These are phyloP conservation scores for Suillus plorans DNA, from an alignment of 768 basidiomycete species.

Conservation along the genomic window DNA sequence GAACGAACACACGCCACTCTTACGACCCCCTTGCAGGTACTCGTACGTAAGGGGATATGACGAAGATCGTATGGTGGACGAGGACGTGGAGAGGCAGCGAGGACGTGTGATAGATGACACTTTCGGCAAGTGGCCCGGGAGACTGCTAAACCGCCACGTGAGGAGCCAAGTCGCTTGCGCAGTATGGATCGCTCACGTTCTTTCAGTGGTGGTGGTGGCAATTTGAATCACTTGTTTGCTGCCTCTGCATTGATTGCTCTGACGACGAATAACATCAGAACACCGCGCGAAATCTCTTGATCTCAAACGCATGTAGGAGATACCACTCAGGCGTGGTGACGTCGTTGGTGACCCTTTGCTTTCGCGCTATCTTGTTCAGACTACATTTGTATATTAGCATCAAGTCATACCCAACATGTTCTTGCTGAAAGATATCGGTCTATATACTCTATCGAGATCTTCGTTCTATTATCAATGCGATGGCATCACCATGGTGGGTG, in stretches of 20 bases:
- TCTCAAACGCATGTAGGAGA: not conserved
- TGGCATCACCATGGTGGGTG: constrained; percentile 87
- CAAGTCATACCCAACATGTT: constrained; percentile 2
- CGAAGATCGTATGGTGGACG: constrained; percentile 26
- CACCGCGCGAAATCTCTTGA: not conserved
- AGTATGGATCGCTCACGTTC: constrained; percentile 4
- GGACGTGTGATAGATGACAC: constrained; percentile 47
- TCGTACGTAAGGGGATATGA: constrained; percentile 22
- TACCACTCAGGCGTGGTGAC: not conserved
- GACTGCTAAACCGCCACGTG: constrained; percentile 71
- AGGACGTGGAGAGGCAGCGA: constrained; percentile 34
- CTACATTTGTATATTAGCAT: constrained; percentile 1
- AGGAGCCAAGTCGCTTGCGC: constrained; percentile 23
- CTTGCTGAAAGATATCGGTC: constrained; percentile 4
- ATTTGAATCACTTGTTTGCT: constrained; percentile 61
- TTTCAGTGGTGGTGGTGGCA: constrained; percentile 87
- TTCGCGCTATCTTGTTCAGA: constrained; percentile 15
- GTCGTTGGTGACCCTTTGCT: constrained; percentile 8
- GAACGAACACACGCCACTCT: constrained; percentile 41
- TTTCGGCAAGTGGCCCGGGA: constrained; percentile 68
- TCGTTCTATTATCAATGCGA: constrained; percentile 24
- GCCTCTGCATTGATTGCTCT: constrained; percentile 50
- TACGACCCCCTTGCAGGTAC: constrained; percentile 25
- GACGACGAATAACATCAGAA: constrained; percentile 44
- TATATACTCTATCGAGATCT: not conserved